Evolutionary conservation across 2,329 filamentous ascomycete species (phyloP).

Genomic region (Penicillium sumatraense): DNA sequence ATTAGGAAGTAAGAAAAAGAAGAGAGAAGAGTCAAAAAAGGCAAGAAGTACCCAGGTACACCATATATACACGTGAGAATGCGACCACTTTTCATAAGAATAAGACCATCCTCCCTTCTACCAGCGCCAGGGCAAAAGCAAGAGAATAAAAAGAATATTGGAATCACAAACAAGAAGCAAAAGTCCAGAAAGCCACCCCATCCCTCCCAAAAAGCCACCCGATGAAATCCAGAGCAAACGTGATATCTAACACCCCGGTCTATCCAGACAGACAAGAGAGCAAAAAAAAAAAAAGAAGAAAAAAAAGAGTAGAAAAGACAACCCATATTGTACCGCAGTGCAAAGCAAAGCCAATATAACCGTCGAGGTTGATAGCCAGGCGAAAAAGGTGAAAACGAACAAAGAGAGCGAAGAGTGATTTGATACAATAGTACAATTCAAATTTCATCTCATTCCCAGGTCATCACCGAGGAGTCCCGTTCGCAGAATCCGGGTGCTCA

Average conservation of each 20-base stretch:
- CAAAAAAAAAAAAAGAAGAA: conserved; percentile 11
- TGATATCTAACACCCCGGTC: conserved; percentile 37
- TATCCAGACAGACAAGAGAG: conserved; percentile 37
- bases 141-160: conserved; percentile 11
- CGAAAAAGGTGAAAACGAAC: conserved; percentile 18
- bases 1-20: conserved; percentile 10
- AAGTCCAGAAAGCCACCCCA: not conserved
- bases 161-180: conserved; percentile 11
- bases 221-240: conserved; percentile 26
- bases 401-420: conserved; percentile 17
- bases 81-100: conserved; percentile 21
- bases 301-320: not conserved
- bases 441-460: too few relatives aligned
- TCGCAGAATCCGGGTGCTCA: conserved; percentile 36
- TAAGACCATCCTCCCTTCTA: conserved; percentile 21
- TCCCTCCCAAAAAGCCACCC: conserved; percentile 31
- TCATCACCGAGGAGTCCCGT: conserved; percentile 40
- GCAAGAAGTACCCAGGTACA: too few relatives aligned
- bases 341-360: conserved; percentile 1
- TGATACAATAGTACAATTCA: too few relatives aligned
- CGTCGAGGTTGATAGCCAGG: not conserved
- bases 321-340: not conserved
- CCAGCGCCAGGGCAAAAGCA: conserved; percentile 22
- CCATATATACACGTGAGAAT: conserved; percentile 37
- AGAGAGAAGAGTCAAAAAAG: too few relatives aligned